Evolutionary conservation across 768 basidiomycete genomes (phyloP), one percentile per base, ranked within the genome.

Genomic region (Termitomyces sp.): DNA sequence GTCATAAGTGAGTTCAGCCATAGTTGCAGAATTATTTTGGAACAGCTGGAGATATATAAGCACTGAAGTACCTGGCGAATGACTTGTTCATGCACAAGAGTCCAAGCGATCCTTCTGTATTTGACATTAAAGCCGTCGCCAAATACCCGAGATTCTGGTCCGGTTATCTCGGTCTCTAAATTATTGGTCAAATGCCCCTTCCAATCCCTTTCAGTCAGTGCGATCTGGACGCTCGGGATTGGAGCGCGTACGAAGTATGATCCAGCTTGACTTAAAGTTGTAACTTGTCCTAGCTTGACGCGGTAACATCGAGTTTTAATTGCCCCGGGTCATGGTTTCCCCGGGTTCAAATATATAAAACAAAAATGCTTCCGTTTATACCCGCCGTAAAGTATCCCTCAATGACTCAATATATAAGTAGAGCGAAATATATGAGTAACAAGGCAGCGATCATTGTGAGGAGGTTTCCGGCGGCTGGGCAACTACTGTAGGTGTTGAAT

Each of bases 1-100:
- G 64, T 93, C 91, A 60, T 84, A 80, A 0, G 89, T 89, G 61
- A 91, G 79, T 64, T 91, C 91, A 1, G 88, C 66, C 90, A 91
- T 91, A 61, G 31, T 53, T 74, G 66, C 58, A 42, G 47, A 36
- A 46, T 42, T 44, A 33, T 8, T 50, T 54, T 42, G 39, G 2
- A 24, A 20, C 30, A 51, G 48, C 31, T 42, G 48, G 47, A 52
- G 11, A 20, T 15, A 31, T 42, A 2, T 27, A 20, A 18, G n/a
- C 15, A 27, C 31, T 45, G n/a, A 27, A 27, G 27, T 27, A 27
- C 27, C 27, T 27, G 27, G 20, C n/a, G n/a, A 9, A 42, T 8
- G 41, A 20, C 41, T 20, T 39, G 48, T 49, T 45, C 20, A 0
- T 44, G 12, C 30, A 49, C 47, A 3, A n/a, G 27, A 20, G 15